Evolutionary conservation across 805 yeast species (phyloP).

Genomic region (Brettanomyces sp.): DNA sequence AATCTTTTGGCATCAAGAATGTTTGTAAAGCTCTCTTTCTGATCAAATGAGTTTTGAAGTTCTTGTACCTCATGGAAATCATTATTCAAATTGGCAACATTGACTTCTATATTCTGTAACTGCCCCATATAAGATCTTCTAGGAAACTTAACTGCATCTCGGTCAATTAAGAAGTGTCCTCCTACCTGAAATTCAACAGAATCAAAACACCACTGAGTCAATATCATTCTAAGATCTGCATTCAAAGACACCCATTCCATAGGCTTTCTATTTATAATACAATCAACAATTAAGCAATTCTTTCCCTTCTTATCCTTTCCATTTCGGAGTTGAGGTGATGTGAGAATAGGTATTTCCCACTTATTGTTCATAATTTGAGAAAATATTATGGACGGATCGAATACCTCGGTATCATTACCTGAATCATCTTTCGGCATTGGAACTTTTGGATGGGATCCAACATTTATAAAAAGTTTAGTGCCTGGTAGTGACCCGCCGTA

Average conservation of each 20-base stretch:
- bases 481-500: constrained; percentile 21
- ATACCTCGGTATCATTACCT: constrained; percentile 18
- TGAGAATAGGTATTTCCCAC: constrained; percentile 82
- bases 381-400: constrained; percentile 49
- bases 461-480: constrained; percentile 68
- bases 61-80: constrained; percentile 25
- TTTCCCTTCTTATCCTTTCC: constrained; percentile 65
- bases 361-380: constrained; percentile 56
- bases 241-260: constrained; percentile 54
- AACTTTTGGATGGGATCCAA: constrained; percentile 57
- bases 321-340: constrained; percentile 42
- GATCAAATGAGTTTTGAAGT: constrained; percentile 22
- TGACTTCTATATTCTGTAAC: constrained; percentile 36
- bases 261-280: constrained; percentile 61
- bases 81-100: constrained; percentile 30
- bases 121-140: constrained; percentile 67
- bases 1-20: constrained; percentile 31
- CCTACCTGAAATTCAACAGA: constrained; percentile 44
- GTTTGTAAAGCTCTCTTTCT: constrained; percentile 32
- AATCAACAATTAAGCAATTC: constrained; percentile 61
- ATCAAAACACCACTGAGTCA: constrained; percentile 80
- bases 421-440: constrained; percentile 29
- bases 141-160: constrained; percentile 55
- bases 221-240: constrained; percentile 48
- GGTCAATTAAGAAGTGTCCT: constrained; percentile 37